Evolutionary conservation across 345 rosid genomes (phyloP).

Genomic region (Corymbia maculata): DNA sequence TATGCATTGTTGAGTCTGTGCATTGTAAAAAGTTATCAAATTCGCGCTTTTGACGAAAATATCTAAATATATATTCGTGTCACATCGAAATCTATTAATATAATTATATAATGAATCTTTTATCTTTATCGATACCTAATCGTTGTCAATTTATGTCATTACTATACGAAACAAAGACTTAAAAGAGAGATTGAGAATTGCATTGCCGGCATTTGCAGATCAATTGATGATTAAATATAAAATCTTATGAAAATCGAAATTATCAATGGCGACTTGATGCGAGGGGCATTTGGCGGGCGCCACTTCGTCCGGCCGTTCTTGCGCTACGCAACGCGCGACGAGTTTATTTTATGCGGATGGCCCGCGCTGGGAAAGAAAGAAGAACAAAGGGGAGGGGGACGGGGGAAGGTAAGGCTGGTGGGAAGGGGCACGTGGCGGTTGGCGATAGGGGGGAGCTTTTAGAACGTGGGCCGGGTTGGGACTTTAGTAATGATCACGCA

Average conservation of each 20-base stretch:
- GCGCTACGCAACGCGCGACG: neutral
- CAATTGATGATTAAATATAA: neutral
- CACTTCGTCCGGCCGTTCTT: neutral
- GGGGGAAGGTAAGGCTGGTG: too few relatives aligned
- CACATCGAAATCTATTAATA: accelerated
- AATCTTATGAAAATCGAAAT: neutral
- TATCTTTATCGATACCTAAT: too few relatives aligned
- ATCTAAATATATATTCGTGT: too few relatives aligned
- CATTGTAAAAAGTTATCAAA: neutral
- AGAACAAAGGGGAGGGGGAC: neutral
- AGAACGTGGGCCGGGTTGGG: neutral
- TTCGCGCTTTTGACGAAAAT: accelerated
- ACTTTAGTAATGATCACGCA: neutral
- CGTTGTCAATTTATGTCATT: neutral
- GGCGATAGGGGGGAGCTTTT: neutral
- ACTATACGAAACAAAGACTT: neutral
- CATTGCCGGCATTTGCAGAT: neutral
- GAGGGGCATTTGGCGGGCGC: neutral
- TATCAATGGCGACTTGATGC: neutral
- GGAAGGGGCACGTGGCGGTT: neutral
- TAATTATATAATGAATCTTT: too few relatives aligned
- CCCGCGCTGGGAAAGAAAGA: neutral
- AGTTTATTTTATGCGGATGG: neutral
- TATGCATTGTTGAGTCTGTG: neutral
- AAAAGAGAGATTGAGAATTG: neutral